Evolutionary conservation across 306 rosid genomes (phyloP), one percentile per base, ranked within the genome.

Genomic region (Pachyrhizus erosus): DNA sequence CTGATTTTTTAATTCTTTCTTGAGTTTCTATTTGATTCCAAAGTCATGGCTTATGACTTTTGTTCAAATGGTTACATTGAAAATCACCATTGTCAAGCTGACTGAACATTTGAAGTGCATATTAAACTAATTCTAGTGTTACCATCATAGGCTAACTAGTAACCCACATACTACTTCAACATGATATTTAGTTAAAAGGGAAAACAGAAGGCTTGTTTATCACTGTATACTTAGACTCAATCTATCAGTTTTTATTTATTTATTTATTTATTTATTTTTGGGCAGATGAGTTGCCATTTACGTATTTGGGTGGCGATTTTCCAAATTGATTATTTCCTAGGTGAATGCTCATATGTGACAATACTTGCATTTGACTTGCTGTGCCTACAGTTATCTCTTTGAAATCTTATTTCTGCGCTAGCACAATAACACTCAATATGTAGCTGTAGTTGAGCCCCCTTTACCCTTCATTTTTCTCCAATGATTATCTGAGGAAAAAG

Each of bases 1-100:
- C 88, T 45, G 24, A 37, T 70, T 85, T 76, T 66, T 57, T 54
- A 20, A 70, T 61, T 79, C 57, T 26, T 54, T 70, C 27, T 39
- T 58, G 78, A 71, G 48, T 64, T 55, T 74, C 51, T 46, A 40
- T 62, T 77, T 66, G 54, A 48, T 65, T 75, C 66, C 45, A 74
- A 46, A 49, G 49, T 69, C 64, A 27, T 80, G 73, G 77, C 31
- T 40, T 39, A 43, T 5, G 39, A 64, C 21, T 20, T 33, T 26
- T 80, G 62, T 49, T 60, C 62, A 80, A 62, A 75, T 58, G 69
- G 26, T 61, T 74, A 34, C 21, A 58, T 74, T 39, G 33, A 39
- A 83, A 78, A 70, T 10, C 60, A 15, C 13, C 45, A 73, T 18
- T 69, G 29, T 9, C 70, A 20, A 24, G 72, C 34, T 26, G 76